phyloP scores from a whole-genome alignment of 257 asterid genomes.

The Coffea eugenioides region DNA sequence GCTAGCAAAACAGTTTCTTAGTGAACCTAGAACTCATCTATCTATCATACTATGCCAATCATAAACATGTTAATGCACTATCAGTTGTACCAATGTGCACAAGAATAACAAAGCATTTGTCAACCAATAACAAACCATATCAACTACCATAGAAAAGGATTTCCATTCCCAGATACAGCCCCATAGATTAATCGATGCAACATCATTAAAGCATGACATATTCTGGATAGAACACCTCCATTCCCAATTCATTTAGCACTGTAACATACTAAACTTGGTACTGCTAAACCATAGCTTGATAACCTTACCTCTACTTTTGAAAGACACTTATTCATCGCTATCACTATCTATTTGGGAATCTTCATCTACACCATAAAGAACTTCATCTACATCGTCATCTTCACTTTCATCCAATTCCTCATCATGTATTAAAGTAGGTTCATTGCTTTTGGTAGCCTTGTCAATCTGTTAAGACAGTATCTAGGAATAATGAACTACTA shows the following conservation, averaged over 20 bases:
- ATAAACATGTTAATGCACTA: neutral
- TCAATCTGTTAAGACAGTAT: conserved; percentile 44
- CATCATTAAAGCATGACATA: neutral
- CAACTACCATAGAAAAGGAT: neutral
- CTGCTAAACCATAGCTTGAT: conserved; percentile 15
- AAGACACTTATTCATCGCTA: conserved; percentile 43
- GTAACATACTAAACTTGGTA: neutral
- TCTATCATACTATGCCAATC: neutral
- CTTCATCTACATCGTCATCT: conserved; percentile 80
- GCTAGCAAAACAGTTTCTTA: neutral
- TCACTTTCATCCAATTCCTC: conserved; percentile 56
- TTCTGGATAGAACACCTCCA: neutral
- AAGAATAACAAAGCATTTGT: neutral
- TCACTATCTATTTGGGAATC: conserved; percentile 63
- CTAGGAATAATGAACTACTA: neutral
- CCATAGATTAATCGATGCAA: neutral
- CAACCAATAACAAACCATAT: neutral
- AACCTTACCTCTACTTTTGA: conserved; percentile 1
- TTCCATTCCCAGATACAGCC: neutral
- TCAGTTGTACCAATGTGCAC: neutral
- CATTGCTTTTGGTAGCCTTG: conserved; percentile 47
- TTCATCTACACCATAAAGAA: conserved; percentile 63
- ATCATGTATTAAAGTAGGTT: conserved; percentile 18
- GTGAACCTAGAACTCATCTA: neutral
- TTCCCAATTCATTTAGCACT: no score